Conservation (phyloP, 768 basidiomycete genomes). For the Rhodocollybia butyracea region DNA sequence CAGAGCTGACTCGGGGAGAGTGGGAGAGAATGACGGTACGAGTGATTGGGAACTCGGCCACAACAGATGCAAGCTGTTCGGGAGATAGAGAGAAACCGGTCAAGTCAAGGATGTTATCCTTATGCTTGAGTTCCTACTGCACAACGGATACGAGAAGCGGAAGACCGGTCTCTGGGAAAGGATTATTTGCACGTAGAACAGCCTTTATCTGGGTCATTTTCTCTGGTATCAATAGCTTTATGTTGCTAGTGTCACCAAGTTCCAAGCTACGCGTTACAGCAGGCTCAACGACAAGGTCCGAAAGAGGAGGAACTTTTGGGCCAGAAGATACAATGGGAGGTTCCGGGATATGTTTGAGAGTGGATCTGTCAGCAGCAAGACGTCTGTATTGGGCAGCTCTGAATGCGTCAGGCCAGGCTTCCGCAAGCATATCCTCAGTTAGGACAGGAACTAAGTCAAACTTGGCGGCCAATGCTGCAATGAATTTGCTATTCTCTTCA, state of each 20-base stretch:
- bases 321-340: no score
- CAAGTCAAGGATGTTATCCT: background rate
- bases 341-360: no score
- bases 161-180: background rate
- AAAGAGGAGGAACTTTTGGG: no score
- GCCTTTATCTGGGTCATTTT: background rate
- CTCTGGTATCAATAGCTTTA: background rate
- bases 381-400: no score
- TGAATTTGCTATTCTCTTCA: no score
- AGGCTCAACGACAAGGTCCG: background rate
- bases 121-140: background rate
- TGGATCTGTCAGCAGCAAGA: no score
- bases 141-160: background rate
- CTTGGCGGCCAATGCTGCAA: no score
- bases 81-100: background rate
- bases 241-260: background rate
- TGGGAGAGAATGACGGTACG: background rate
- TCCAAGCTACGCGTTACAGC: background rate
- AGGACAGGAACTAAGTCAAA: no score
- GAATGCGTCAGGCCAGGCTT: no score
- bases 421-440: no score
- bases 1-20: background rate
- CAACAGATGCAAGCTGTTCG: background rate
- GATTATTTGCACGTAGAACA: background rate
- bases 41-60: background rate